These are phyloP conservation scores for Trifolium dubium DNA, from an alignment of 306 rosid species.

Conservation along the genomic window DNA sequence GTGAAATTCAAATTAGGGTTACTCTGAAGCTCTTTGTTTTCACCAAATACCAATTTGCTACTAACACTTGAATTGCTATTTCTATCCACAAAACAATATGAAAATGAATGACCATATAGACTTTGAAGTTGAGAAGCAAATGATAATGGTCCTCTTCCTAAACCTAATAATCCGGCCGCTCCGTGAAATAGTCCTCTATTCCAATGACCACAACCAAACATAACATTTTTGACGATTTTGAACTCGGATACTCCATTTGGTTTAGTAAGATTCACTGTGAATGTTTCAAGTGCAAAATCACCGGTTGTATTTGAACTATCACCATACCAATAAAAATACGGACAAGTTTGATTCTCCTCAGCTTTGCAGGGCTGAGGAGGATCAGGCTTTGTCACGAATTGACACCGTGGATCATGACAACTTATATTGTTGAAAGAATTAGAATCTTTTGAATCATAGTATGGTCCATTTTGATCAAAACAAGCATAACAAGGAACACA, in stretches of 20 bases:
- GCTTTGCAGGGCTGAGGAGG: slow-evolving; percentile 66
- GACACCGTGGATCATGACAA: slow-evolving; percentile 66
- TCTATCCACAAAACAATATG: slow-evolving; percentile 86
- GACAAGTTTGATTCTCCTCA: slow-evolving; percentile 68
- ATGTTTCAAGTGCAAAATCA: slow-evolving; percentile 70
- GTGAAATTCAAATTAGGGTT: slow-evolving; percentile 75
- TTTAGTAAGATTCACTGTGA: slow-evolving; percentile 64
- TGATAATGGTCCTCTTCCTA: slow-evolving; percentile 85
- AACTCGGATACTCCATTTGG: slow-evolving; percentile 25
- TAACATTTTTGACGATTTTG: slow-evolving; percentile 43
- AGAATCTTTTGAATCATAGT: slow-evolving; percentile 69
- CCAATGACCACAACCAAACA: slow-evolving; percentile 97
- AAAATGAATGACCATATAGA: slow-evolving; percentile 82
- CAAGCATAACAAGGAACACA: slow-evolving; percentile 84
- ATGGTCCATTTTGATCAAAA: slow-evolving; percentile 79
- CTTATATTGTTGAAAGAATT: slow-evolving; percentile 62
- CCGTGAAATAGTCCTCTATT: slow-evolving; percentile 89
- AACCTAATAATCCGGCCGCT: slow-evolving; percentile 82
- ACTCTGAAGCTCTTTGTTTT: slow-evolving; percentile 57
- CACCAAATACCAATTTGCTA: slow-evolving; percentile 87
- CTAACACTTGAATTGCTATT: slow-evolving; percentile 69
- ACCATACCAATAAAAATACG: slow-evolving; percentile 88
- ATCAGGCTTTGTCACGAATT: slow-evolving; percentile 72
- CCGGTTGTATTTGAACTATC: slow-evolving; percentile 87
- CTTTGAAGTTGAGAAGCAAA: slow-evolving; percentile 86